phyloP scores from a whole-genome alignment of 106 monocot species.

The Dendrobium chrysotoxum region DNA sequence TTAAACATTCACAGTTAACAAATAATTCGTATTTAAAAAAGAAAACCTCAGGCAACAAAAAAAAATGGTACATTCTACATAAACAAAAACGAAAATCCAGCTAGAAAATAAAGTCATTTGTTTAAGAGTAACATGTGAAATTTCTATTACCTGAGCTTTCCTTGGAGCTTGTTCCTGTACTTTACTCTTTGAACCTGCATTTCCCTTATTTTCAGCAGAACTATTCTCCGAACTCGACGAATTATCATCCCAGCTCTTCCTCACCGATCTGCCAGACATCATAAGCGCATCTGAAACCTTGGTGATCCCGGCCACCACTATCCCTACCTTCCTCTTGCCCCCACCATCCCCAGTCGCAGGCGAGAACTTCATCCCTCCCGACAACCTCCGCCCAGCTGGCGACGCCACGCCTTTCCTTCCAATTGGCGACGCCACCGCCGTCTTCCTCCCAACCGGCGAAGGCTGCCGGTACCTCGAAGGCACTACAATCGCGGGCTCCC shows the following conservation, averaged over 20 bases:
- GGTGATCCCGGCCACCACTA: slow-evolving; percentile 49
- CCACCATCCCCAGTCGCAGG: slow-evolving; percentile 25
- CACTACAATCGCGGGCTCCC: slow-evolving; percentile 84
- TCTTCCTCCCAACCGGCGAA: slow-evolving; percentile 45
- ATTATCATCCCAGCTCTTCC: slow-evolving; percentile 86
- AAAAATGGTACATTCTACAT: no score
- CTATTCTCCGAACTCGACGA: slow-evolving; percentile 4
- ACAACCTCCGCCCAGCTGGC: slow-evolving; percentile 60
- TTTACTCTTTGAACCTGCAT: slow-evolving; percentile 26
- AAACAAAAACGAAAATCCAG: not conserved
- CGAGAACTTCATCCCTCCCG: slow-evolving; percentile 49
- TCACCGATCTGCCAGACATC: slow-evolving; percentile 22
- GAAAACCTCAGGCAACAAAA: no score
- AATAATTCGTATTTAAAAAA: no score
- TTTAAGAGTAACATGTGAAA: no score
- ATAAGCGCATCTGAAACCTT: slow-evolving; percentile 37
- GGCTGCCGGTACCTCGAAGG: slow-evolving; percentile 94
- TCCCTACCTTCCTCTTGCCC: slow-evolving; percentile 54
- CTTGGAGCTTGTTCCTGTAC: slow-evolving; percentile 35
- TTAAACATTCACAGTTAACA: no score
- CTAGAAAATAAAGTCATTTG: no score
- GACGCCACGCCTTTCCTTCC: slow-evolving; percentile 52
- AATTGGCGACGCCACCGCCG: slow-evolving; percentile 32
- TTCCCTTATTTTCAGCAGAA: slow-evolving; percentile 39
- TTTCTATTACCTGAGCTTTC: slow-evolving; percentile 52